These are phyloP conservation scores for Linaria vulgaris DNA, from an alignment of 257 asterid genomes.

Conservation along the genomic window DNA sequence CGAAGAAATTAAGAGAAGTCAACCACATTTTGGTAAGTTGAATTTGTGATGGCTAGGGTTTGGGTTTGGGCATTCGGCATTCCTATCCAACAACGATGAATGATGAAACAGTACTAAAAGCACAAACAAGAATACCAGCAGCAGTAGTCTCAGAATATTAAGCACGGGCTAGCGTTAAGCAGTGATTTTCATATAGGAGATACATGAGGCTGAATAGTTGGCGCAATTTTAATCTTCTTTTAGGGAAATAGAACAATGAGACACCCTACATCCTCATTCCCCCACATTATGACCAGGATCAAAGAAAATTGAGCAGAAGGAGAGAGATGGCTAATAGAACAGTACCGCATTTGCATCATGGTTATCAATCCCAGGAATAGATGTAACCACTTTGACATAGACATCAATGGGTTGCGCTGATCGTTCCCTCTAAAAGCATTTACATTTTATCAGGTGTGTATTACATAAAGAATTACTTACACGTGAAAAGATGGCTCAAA, in stretches of 20 bases:
- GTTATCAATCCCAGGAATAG: conserved; percentile 85
- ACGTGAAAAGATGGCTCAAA: conserved; percentile 19
- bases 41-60: too few species aligned
- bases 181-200: neutral
- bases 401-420: conserved; percentile 69
- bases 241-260: neutral
- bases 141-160: neutral
- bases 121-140: neutral
- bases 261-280: neutral
- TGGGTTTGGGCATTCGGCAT: too few species aligned
- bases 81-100: neutral
- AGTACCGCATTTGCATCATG: conserved; percentile 86
- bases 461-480: conserved; percentile 5
- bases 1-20: neutral
- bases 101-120: neutral
- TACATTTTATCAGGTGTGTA: conserved; percentile 21
- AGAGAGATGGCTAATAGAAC: neutral
- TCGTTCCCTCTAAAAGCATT: conserved; percentile 60
- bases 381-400: conserved; percentile 76
- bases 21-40: neutral
- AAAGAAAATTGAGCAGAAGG: neutral
- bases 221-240: neutral
- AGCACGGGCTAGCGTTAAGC: conserved; percentile 4
- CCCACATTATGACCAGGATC: neutral
- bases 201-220: neutral